Base-by-base conservation (phyloP, 176 grass and related monocot genomes). In the Cenchrus americanus region DNA sequence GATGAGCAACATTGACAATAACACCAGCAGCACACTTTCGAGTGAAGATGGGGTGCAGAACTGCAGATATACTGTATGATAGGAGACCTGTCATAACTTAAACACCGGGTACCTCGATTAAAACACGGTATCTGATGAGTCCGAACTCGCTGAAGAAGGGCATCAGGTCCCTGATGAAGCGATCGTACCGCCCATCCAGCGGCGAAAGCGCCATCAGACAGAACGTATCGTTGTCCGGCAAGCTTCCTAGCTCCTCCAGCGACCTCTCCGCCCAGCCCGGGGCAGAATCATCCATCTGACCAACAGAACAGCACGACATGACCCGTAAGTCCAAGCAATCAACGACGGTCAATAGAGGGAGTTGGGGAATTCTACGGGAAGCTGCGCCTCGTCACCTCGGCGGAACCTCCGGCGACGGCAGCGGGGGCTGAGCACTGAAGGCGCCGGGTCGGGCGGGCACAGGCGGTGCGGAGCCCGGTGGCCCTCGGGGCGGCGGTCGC, bases 101-200 rank as follows among this genome's bases (percentile, higher is more conserved):
- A 77, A 22, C 57, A 66, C 7, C 64, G 43, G 55, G 46, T 86
- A 96, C 96, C 96, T 98, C 96, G 13, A 99, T 88, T 49, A 96
- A 73, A 59, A 99, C 83, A 7, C 96, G 81, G 74, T 96, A 90
- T 84, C 86, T 86, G 72, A 99, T 96, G n/a, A 99, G 82, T 71
- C 96, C 93, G 86, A 92, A 99, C 84, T 99, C 93, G 30, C 93
- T 96, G 87, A 99, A 99, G 83, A 95, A 92, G 34, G 89, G 91
- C 17, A 77, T 72, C 60, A 99, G 82, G 44, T 96, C 89, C 80
- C 82, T 92, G 1, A 81, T 67, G 17, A 62, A 85, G 6, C 68
- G 81, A 26, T 78, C 43, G 61, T 99, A 99, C 48, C 96, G 91
- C 41, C 96, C 96, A 30, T 99, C 93, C 75, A 99, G 90, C 6